A percentile compares a stretch with the other conserved stretches of the same genome.
Evolutionary conservation across 805 yeast genomes (phyloP).

Genomic region (Candida endomychidarum): DNA sequence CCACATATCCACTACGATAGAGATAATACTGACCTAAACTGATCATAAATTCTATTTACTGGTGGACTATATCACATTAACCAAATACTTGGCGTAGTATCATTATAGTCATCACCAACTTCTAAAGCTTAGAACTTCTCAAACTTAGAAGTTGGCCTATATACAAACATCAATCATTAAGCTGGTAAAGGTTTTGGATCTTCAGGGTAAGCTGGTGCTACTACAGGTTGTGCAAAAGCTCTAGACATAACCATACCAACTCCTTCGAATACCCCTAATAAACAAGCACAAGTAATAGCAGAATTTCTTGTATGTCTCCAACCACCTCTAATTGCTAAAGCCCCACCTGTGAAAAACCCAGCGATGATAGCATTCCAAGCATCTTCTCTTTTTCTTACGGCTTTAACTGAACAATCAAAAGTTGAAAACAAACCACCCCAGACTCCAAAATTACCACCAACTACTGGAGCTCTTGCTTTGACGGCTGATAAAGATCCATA

Average conservation of each 20-base stretch:
- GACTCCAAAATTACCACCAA: slow-evolving; percentile 98
- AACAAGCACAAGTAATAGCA: slow-evolving; percentile 96
- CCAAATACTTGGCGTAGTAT: too few species aligned
- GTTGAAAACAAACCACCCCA: slow-evolving; percentile 99
- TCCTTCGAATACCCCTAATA: slow-evolving; percentile 96
- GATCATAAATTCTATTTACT: too few species aligned
- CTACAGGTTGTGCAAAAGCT: slow-evolving; percentile 71
- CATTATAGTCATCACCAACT: too few species aligned
- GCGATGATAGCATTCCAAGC: slow-evolving; percentile 98
- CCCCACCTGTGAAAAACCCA: slow-evolving; percentile 97
- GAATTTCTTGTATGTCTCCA: slow-evolving; percentile 95
- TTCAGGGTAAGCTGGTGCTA: slow-evolving; percentile 48
- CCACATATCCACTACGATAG: too few species aligned
- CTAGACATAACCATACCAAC: slow-evolving; percentile 96
- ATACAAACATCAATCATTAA: slow-evolving; percentile 16
- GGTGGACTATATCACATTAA: too few species aligned
- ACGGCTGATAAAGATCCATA: slow-evolving; percentile 86
- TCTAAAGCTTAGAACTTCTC: too few species aligned
- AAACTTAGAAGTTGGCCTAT: too few species aligned
- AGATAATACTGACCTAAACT: too few species aligned
- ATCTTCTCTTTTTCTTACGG: slow-evolving; percentile 95
- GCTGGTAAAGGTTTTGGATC: slow-evolving; percentile 40
- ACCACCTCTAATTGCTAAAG: slow-evolving; percentile 97
- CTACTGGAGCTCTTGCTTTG: slow-evolving; percentile 95
- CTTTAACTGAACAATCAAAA: slow-evolving; percentile 93